A percentile compares a stretch with the other conserved stretches of the same genome.
Conservation (phyloP, 805 yeast genomes). For the Naumovozyma baii region DNA sequence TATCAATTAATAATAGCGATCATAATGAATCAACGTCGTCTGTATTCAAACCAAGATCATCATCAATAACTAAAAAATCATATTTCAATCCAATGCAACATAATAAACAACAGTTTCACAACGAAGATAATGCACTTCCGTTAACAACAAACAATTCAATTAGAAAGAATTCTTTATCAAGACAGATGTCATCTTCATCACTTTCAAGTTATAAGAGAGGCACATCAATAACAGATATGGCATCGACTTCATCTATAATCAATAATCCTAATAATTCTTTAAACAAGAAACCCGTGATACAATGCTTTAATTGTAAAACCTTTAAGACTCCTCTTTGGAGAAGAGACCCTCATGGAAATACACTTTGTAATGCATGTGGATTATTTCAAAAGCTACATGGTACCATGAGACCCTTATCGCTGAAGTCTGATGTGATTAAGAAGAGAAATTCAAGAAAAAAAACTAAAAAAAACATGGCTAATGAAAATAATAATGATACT, state of each 20-base stretch:
- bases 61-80: not conserved
- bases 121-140: slow-evolving; percentile 5
- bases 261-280: slow-evolving; percentile 2
- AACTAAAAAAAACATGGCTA: slow-evolving; percentile 26
- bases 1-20: not conserved
- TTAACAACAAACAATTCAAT: slow-evolving; percentile 19
- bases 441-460: slow-evolving; percentile 62
- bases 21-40: slow-evolving; percentile 1
- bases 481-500: slow-evolving; percentile 6
- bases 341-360: slow-evolving; percentile 83
- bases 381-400: slow-evolving; percentile 86
- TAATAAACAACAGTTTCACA: not conserved
- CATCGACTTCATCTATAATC: not conserved
- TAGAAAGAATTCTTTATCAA: slow-evolving; percentile 21
- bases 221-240: slow-evolving; percentile 12
- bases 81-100: not conserved
- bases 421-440: slow-evolving; percentile 87
- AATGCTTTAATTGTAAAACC: slow-evolving; percentile 85
- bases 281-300: slow-evolving; percentile 28
- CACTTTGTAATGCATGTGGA: slow-evolving; percentile 95
- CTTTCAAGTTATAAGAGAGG: slow-evolving; percentile 21
- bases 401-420: slow-evolving; percentile 82
- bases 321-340: slow-evolving; percentile 93
- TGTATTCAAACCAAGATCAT: not conserved
- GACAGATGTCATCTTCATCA: slow-evolving; percentile 24